Conservation (phyloP, 2,329 filamentous ascomycete species). For the Penicillium sp. region DNA sequence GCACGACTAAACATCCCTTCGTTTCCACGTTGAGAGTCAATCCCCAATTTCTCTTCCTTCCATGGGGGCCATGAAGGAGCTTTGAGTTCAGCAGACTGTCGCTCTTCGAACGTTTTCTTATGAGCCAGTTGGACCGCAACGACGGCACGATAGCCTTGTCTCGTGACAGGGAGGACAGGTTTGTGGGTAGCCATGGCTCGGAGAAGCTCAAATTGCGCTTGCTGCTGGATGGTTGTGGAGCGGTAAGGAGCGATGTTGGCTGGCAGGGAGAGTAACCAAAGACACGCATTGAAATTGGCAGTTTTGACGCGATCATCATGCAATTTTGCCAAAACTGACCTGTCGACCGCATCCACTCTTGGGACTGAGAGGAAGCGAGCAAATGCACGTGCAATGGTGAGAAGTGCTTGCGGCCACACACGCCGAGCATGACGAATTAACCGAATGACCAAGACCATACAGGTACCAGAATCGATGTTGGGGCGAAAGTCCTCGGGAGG, state of each 20-base stretch:
- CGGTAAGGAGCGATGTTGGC: conserved; percentile 51
- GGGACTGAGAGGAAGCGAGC: conserved; percentile 34
- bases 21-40: conserved; percentile 58
- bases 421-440: conserved; percentile 53
- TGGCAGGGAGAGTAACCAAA: conserved; percentile 51
- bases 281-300: conserved; percentile 49
- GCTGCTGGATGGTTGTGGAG: conserved; percentile 51
- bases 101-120: conserved; percentile 56
- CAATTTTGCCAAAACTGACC: conserved; percentile 6
- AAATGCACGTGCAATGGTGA: conserved; percentile 43
- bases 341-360: not conserved
- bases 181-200: conserved; percentile 56
- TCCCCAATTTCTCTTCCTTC: conserved; percentile 61
- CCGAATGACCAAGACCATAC: conserved; percentile 46
- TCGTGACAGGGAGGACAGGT: conserved; percentile 57
- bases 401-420: conserved; percentile 49
- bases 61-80: conserved; percentile 64
- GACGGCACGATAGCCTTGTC: conserved; percentile 58
- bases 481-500: conserved; percentile 6
- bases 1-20: conserved; percentile 59
- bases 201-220: conserved; percentile 58
- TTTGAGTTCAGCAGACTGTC: conserved; percentile 59
- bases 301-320: conserved; percentile 33
- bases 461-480: conserved; percentile 29
- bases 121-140: conserved; percentile 58